These are phyloP conservation scores for Scedosporium apiospermum DNA, from an alignment of 2,329 filamentous ascomycete genomes.

Conservation along the genomic window DNA sequence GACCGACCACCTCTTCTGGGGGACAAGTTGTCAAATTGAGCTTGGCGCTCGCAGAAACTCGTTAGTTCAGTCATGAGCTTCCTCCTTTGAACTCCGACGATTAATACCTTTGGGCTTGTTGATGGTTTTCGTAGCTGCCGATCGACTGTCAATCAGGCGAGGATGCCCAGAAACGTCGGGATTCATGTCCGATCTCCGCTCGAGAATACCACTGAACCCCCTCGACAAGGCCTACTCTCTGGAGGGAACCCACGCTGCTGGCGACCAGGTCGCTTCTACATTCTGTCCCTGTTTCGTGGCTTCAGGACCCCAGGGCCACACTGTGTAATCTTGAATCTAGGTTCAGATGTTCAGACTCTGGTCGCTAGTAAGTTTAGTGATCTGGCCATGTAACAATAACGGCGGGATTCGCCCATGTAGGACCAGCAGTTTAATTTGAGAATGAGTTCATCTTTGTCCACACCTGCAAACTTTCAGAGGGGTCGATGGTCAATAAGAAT, in stretches of 20 bases:
- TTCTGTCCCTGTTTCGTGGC: too few relatives aligned
- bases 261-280: too few relatives aligned
- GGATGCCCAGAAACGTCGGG: background rate
- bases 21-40: too few relatives aligned
- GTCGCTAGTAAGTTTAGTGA: background rate
- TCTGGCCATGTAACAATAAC: background rate
- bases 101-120: background rate
- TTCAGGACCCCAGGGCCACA: too few relatives aligned
- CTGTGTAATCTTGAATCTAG: too few relatives aligned
- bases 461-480: background rate
- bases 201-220: background rate
- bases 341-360: too few relatives aligned
- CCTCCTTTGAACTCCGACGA: background rate
- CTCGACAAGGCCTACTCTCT: background rate
- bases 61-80: background rate
- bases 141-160: background rate
- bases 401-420: too few relatives aligned
- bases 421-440: background rate
- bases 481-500: too few relatives aligned
- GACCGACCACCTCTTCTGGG: too few relatives aligned
- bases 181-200: background rate
- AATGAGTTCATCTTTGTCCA: background rate
- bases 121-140: background rate
- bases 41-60: background rate
- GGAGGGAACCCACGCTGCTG: background rate